Conservation (phyloP, 192 early-diverging fungal species). For the Gamsiella multidivaricata region DNA sequence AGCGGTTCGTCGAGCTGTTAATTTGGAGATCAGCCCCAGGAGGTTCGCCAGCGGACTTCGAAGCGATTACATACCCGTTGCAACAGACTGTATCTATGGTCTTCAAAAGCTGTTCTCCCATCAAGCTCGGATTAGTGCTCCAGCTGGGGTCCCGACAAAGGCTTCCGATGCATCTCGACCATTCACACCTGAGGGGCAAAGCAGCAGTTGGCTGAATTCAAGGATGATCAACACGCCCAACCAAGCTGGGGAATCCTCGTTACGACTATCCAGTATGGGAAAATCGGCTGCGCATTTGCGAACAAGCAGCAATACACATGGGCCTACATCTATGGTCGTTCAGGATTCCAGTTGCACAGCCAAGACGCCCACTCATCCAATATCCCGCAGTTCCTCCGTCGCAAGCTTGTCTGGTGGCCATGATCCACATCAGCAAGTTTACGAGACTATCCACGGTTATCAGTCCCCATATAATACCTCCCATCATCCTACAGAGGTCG, state of each 20-base stretch:
- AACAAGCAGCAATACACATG: no score
- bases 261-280: background rate
- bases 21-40: background rate
- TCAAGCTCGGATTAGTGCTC: background rate
- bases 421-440: no score
- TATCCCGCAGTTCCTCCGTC: no score
- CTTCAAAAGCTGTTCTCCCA: constrained; percentile 16
- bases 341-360: no score
- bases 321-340: background rate
- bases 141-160: background rate
- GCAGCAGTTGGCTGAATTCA: background rate
- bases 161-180: background rate
- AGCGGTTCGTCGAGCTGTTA: constrained; percentile 4
- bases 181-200: background rate
- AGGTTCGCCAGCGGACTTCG: background rate
- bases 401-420: no score
- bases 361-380: no score
- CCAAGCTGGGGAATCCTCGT: background rate
- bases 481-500: no score
- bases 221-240: background rate
- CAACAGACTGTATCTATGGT: constrained; percentile 25
- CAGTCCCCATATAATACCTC: no score
- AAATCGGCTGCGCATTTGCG: background rate
- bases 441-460: no score
- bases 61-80: constrained; percentile 13